Evolutionary conservation across 2,329 filamentous ascomycete species (phyloP), one percentile per base, ranked within the genome.

Genomic region (Chrysoporthe cubensis): DNA sequence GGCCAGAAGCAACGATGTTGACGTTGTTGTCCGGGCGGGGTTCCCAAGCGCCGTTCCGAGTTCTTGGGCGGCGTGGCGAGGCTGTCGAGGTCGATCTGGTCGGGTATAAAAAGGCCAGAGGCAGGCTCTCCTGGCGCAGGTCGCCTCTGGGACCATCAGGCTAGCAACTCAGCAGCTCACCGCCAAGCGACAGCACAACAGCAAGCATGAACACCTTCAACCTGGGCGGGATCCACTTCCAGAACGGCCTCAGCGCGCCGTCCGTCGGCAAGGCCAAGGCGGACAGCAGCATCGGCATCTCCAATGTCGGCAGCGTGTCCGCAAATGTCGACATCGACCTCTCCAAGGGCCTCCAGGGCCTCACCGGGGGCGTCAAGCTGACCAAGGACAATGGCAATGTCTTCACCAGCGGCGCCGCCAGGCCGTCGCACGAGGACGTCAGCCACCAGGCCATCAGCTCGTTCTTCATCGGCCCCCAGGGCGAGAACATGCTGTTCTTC

Each of bases 381-480:
- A 62, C 58, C 26, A 66, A 66, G 42, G 64, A 44, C 40, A 66
- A 62, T n/a, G 57, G 48, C 21, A 66, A 66, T n/a, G 64, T 56
- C 32, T 66, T 62, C 26, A 60, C 58, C 37, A 66, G 57, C 32
- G 64, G 64, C 14, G 58, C 58, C 13, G 26, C 58, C 3, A 44
- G 34, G 46, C 16, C 14, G 21, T 43, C 48, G 0, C 40, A 52
- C 14, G 42, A 63, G 8, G 69, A 70, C 48, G 16, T 62, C 48
- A 67, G 65, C 16, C 65, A 72, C 50, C 61, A 71, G 40, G 68
- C 58, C 21, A 61, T 71, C 62, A 71, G 69, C 59, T 71, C 70
- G 3, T 66, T 65, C 62, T 72, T 71, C 57, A 67, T 72, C 18
- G 71, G 71, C 1, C 71, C 70, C 11, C 69, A 70, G 18, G 71